Evolutionary conservation across 2,329 filamentous ascomycete species (phyloP), one percentile per base, ranked within the genome.

Genomic region (Curvularia spicifera): DNA sequence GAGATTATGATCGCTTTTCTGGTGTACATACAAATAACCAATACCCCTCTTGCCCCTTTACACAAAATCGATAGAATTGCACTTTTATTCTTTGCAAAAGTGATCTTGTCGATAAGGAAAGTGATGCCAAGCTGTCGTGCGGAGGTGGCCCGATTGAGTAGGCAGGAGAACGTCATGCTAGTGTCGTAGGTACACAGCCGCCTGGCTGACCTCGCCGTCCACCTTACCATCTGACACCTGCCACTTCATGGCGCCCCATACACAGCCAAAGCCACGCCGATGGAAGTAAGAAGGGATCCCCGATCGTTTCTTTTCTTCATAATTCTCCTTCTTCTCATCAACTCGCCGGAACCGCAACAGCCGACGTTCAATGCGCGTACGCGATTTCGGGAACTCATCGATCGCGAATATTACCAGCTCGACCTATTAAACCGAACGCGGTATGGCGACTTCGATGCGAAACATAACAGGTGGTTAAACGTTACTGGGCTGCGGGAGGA

Each of bases 401-500:
- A 76, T 18, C 78, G 81, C 60, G 84, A 87, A 73, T 79, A 80
- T 65, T 75, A 79, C 61, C 80, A 81, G 53, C 77, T 87, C 20
- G 76, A 76, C 13, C 70, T 83, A 13, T 51, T 77, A n/a, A 77
- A 76, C 31, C 57, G 56, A 15, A 76, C 74, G 18, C 59, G 54
- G 33, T 76, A 71, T 74, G 83, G 82, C 35, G 81, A 84, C 52
- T 81, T 87, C 39, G 75, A 82, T 68, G 74, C 79, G 20, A 60
- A 59, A 29, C 71, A 77, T 9, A 72, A 80, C 58, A 79, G 74
- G 63, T 85, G 80, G 82, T 61, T 78, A 57, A 82, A 82, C 51
- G 80, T 97, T 51, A 91, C 91, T 2, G 94, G 94, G 0, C 88
- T 96, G 60, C 85, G 90, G 48, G 80, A 86, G 46, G 84, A 87